Conservation (phyloP, 305 asterid genomes). For the Fraxinus dipetala region DNA sequence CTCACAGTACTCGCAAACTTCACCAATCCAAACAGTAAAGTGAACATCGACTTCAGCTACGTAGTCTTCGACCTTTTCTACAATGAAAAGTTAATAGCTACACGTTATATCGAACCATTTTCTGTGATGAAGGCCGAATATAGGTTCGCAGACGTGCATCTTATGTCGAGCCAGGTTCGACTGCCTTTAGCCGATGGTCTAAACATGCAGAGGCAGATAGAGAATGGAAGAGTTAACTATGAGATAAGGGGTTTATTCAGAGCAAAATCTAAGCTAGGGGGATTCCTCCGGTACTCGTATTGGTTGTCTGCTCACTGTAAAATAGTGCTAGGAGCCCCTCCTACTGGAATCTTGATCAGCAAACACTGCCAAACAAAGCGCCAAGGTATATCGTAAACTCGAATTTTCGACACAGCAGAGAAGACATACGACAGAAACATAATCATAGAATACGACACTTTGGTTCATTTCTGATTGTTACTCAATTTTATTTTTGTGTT, state of each 20-base stretch:
- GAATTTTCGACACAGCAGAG: not conserved
- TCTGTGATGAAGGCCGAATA: conserved; percentile 49
- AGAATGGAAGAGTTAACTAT: conserved; percentile 53
- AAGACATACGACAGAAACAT: not conserved
- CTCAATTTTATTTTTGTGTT: not conserved
- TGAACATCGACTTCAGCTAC: conserved; percentile 65
- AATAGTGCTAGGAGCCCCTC: conserved; percentile 65
- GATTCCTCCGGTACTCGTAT: conserved; percentile 65
- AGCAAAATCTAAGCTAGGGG: conserved; percentile 65
- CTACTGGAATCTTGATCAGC: conserved; percentile 66
- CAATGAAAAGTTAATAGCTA: conserved; percentile 45
- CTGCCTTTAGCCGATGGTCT: conserved; percentile 42
- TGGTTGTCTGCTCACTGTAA: conserved; percentile 68
- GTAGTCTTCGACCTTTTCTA: conserved; percentile 63
- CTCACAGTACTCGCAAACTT: conserved; percentile 73
- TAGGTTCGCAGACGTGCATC: conserved; percentile 54
- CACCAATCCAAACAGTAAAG: conserved; percentile 83
- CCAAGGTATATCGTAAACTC: conserved; percentile 24
- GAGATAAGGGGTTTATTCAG: conserved; percentile 64
- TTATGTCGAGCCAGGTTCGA: conserved; percentile 73
- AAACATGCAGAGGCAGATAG: conserved; percentile 55
- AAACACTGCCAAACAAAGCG: conserved; percentile 62
- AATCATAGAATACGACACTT: not conserved
- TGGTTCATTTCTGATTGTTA: not conserved
- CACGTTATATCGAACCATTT: conserved; percentile 60